Evolutionary conservation across 2,329 filamentous ascomycete species (phyloP), one percentile per base, ranked within the genome.

Genomic region (Aspergillus bombycis): DNA sequence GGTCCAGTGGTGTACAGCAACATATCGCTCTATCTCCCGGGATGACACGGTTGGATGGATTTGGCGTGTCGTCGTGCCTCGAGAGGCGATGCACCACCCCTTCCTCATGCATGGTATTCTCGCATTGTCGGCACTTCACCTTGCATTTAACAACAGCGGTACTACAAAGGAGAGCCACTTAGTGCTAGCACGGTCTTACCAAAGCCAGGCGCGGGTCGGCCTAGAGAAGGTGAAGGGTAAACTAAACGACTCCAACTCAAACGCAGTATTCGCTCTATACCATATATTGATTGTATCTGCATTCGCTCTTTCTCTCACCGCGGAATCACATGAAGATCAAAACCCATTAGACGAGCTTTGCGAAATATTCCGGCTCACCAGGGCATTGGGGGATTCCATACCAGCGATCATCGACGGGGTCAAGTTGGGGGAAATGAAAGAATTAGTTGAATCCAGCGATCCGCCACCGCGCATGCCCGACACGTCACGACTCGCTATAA

Each of bases 261-360:
- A 78, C 60, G 76, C 77, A 10, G 66, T 74, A 0, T 79, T 80
- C 61, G 73, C 77, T 0, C 64, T 79, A 1, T 75, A 72, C 30
- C 70, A 67, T 26, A 61, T 79, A 12, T 71, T 79, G 57, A 70
- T 75, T 2, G 70, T 75, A 14, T 79, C 75, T 62, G 71, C 73
- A 1, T 78, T 78, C 58, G 78, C 71, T 4, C 72, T 71, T 38
- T 71, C 71, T 3, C 64, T 71, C 11, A 66, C 66, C 23, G 38
- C 53, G 48, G 38, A 62, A 26, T 54, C 63, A 41, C 48, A 59
- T 56, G 12, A 59, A 34, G 38, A 62, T 54, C 5, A 63, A 57
- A 63, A 38, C 12, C 52, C 69, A 0, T 62, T 79, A 34, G 69
- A 74, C n/a, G 75, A 77, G 34, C 71, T 78, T 16, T 67, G 73